Percentiles rank a stretch among this genome's conserved stretches.
Evolutionary conservation across 2,329 filamentous ascomycete species (phyloP).

Genomic region (Phaeosphaeriaceae sp.): DNA sequence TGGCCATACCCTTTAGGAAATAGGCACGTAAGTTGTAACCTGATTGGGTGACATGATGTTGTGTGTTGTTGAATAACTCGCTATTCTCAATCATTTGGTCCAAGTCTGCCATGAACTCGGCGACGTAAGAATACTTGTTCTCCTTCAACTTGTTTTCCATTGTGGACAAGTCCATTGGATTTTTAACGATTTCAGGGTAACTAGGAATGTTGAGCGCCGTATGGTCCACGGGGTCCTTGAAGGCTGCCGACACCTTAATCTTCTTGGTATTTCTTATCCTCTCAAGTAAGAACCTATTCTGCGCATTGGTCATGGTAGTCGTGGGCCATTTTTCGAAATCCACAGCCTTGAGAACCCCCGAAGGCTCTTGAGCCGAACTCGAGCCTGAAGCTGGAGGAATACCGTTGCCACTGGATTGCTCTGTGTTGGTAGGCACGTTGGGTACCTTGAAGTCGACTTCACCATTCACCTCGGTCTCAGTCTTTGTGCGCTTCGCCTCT

Average conservation of each 20-base stretch:
- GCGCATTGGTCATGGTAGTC: conserved; percentile 57
- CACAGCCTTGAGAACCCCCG: conserved; percentile 41
- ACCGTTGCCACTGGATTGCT: conserved; percentile 39
- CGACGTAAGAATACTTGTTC: conserved; percentile 71
- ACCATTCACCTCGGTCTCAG: conserved; percentile 56
- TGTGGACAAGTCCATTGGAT: conserved; percentile 82
- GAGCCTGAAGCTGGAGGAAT: conserved; percentile 23
- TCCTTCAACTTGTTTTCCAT: conserved; percentile 82
- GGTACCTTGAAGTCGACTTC: conserved; percentile 53
- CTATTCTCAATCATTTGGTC: conserved; percentile 81
- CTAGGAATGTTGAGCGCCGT: conserved; percentile 78
- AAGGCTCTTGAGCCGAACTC: conserved; percentile 40
- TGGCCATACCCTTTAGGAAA: conserved; percentile 66
- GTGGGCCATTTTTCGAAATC: conserved; percentile 42
- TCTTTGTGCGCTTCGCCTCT: conserved; percentile 79
- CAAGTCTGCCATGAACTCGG: conserved; percentile 76
- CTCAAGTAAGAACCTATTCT: conserved; percentile 68
- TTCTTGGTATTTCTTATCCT: conserved; percentile 81
- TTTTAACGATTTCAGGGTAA: conserved; percentile 73
- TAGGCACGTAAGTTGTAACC: conserved; percentile 67
- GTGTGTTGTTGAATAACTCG: conserved; percentile 78
- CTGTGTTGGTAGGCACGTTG: conserved; percentile 43
- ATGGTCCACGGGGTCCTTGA: conserved; percentile 77
- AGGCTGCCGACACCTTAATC: conserved; percentile 78
- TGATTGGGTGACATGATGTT: conserved; percentile 74